These are phyloP conservation scores for Phyllosticta citriasiana DNA, from an alignment of 2,329 filamentous ascomycete species.

Conservation along the genomic window DNA sequence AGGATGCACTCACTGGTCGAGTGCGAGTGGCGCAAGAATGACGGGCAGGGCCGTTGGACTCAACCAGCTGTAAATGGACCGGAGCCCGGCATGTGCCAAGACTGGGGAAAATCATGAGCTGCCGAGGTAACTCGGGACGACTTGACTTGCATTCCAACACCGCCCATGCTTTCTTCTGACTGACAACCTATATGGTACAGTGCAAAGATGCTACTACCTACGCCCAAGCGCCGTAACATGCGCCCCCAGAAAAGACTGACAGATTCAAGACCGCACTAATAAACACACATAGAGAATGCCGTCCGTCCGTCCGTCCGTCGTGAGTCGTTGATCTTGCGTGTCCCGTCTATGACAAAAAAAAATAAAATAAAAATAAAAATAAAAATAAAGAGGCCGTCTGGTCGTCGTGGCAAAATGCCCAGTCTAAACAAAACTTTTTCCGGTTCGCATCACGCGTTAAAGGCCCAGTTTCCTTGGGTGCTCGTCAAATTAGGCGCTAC, in stretches of 20 bases:
- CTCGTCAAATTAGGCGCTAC: constrained; percentile 53
- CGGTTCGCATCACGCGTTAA: neutral
- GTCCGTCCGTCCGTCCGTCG: neutral
- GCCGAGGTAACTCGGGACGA: neutral
- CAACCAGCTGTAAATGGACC: too few species aligned
- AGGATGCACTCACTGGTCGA: neutral
- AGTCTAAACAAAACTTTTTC: neutral
- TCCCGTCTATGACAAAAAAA: neutral
- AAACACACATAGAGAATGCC: neutral
- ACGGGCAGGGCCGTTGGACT: neutral
- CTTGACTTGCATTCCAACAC: neutral
- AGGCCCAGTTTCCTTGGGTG: constrained; percentile 1
- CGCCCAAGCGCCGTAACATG: neutral
- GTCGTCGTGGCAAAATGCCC: neutral
- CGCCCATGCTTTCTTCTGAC: too few species aligned
- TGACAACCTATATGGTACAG: too few species aligned
- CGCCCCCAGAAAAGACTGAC: neutral
- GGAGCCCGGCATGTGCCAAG: neutral
- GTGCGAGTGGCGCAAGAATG: neutral
- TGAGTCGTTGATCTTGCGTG: neutral
- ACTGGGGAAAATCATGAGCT: neutral
- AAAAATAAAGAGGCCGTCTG: neutral
- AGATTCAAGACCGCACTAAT: neutral
- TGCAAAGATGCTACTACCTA: too few species aligned
- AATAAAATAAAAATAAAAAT: neutral